phyloP scores from a whole-genome alignment of 2,329 filamentous ascomycete species.

The Pseudocercospora cruenta region DNA sequence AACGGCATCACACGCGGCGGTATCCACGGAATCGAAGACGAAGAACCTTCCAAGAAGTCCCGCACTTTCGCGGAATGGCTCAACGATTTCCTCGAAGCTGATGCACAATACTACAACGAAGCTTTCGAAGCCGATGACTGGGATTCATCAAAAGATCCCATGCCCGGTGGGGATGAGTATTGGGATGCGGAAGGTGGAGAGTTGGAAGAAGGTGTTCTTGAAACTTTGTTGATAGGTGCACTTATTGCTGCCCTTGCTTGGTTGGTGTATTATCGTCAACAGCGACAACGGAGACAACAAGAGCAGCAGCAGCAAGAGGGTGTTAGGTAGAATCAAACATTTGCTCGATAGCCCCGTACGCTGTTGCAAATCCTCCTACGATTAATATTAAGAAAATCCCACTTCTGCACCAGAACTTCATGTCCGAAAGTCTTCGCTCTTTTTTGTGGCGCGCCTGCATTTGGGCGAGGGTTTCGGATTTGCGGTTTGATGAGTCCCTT shows the following conservation, averaged over 20 bases:
- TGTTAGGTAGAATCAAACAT: not conserved
- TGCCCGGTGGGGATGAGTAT: constrained; percentile 56
- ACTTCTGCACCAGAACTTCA: not conserved
- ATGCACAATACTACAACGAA: constrained; percentile 46
- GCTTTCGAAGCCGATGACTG: constrained; percentile 57
- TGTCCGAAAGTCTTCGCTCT: not conserved
- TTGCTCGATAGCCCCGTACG: no score
- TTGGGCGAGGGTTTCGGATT: not conserved
- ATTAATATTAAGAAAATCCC: not conserved
- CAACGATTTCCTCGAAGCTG: constrained; percentile 73
- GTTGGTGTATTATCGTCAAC: constrained; percentile 80
- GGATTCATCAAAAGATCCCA: constrained; percentile 46
- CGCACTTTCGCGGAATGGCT: constrained; percentile 75
- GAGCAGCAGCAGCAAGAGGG: not conserved
- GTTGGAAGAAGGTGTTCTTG: constrained; percentile 74
- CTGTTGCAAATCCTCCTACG: not conserved
- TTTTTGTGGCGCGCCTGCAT: not conserved
- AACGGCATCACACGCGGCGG: constrained; percentile 89
- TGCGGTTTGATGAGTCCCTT: not conserved
- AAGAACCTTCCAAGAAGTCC: constrained; percentile 49
- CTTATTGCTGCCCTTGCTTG: constrained; percentile 74
- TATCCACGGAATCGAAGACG: constrained; percentile 88
- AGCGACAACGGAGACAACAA: constrained; percentile 54
- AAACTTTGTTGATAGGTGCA: constrained; percentile 81
- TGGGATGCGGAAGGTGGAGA: constrained; percentile 61